phyloP scores from a whole-genome alignment of 1,284 basidiomycete species.

The Ustilago esculenta region DNA sequence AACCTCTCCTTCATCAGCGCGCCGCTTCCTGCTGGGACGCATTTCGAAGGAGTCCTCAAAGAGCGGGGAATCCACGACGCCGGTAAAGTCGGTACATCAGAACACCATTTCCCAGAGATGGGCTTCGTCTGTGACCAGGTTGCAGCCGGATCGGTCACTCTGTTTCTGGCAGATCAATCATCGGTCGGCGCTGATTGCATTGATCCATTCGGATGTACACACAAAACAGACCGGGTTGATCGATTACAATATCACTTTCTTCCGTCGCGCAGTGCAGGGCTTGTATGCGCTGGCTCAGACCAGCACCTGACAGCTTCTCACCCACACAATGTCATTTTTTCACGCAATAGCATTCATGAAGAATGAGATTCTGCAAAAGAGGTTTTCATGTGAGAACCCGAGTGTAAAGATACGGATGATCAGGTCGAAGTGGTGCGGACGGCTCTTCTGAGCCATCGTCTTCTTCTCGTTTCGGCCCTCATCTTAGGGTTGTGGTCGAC shows the following conservation, averaged over 20 bases:
- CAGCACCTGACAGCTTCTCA: slow-evolving; percentile 40
- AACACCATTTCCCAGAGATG: slow-evolving; percentile 22
- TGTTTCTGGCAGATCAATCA: slow-evolving; percentile 86
- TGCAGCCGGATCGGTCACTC: slow-evolving; percentile 80
- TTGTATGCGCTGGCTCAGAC: slow-evolving; percentile 60
- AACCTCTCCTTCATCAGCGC: slow-evolving; percentile 34
- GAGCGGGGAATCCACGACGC: neutral
- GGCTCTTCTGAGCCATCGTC: slow-evolving; percentile 47
- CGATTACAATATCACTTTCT: slow-evolving; percentile 91
- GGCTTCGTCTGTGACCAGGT: slow-evolving; percentile 69
- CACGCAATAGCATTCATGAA: no score
- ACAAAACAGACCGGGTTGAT: slow-evolving; percentile 81
- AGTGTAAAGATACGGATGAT: no score
- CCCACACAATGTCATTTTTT: no score
- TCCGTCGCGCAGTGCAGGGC: slow-evolving; percentile 71
- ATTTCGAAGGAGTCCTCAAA: slow-evolving; percentile 17
- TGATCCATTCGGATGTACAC: slow-evolving; percentile 82
- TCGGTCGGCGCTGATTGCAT: slow-evolving; percentile 79
- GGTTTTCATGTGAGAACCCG: no score
- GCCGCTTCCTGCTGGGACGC: slow-evolving; percentile 26
- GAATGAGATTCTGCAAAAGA: no score
- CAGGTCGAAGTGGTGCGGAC: no score
- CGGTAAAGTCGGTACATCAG: neutral
- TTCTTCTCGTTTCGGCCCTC: slow-evolving; percentile 40
- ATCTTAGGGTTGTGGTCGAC: slow-evolving; percentile 42